Conservation (phyloP, 768 basidiomycete genomes). For the Gyrodon lividus region DNA sequence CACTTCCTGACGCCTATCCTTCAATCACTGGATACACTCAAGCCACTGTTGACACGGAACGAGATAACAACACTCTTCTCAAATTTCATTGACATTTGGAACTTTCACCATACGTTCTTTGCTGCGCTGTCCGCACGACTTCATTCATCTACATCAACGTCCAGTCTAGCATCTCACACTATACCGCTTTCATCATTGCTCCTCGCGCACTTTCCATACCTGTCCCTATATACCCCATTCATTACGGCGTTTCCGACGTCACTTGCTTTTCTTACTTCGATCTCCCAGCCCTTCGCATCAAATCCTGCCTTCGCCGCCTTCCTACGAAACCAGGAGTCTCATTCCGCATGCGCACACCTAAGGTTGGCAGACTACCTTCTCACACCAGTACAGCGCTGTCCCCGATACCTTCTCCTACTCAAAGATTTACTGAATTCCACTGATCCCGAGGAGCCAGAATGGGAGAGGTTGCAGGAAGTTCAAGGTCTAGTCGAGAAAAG, state of each 20-base stretch:
- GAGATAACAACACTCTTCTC: conserved; percentile 77
- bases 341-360: conserved; percentile 70
- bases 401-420: conserved; percentile 79
- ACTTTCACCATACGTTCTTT: conserved; percentile 76
- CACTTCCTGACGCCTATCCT: conserved; percentile 84
- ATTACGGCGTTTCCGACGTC: conserved; percentile 74
- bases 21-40: conserved; percentile 62
- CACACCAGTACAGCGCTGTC: conserved; percentile 85
- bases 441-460: conserved; percentile 63
- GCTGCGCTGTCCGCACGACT: conserved; percentile 51
- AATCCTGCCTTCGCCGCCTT: conserved; percentile 57
- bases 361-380: conserved; percentile 83
- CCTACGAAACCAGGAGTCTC: conserved; percentile 60
- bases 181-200: conserved; percentile 58
- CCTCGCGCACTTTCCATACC: conserved; percentile 81
- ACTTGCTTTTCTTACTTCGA: conserved; percentile 53
- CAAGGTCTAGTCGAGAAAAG: conserved; percentile 75
- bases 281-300: conserved; percentile 47
- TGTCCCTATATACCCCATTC: conserved; percentile 85
- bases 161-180: conserved; percentile 25
- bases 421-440: conserved; percentile 78
- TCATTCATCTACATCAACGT: conserved; percentile 19
- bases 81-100: conserved; percentile 92
- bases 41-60: conserved; percentile 66
- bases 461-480: conserved; percentile 55